Evolutionary conservation across 371 early-diverging fungal species (phyloP).

Genomic region (Rhizopus sp.): DNA sequence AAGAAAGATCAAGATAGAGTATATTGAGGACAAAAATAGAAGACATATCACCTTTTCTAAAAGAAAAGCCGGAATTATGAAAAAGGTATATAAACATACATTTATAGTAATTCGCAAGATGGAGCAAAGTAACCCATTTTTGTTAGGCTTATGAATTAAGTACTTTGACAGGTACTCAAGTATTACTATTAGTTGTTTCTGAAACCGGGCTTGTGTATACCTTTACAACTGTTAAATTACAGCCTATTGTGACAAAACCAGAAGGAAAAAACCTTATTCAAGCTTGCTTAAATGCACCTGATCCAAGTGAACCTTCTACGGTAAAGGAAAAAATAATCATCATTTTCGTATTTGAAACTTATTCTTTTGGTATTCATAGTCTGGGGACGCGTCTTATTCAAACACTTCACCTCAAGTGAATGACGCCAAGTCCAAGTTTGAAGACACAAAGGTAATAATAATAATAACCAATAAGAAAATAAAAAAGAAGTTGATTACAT

Average conservation of each 20-base stretch:
- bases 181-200: slow-evolving; percentile 93
- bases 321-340: slow-evolving; percentile 1
- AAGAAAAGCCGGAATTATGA: slow-evolving; percentile 99
- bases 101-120: slow-evolving; percentile 4
- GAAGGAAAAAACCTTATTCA: slow-evolving; percentile 96
- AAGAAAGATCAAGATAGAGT: slow-evolving; percentile 97
- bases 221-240: slow-evolving; percentile 96
- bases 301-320: slow-evolving; percentile 26
- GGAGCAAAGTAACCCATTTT: not conserved
- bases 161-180: slow-evolving; percentile 97
- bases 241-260: slow-evolving; percentile 92
- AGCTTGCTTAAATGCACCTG: slow-evolving; percentile 89
- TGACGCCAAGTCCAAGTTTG: slow-evolving; percentile 21
- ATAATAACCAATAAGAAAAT: no score
- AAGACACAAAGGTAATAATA: slow-evolving; percentile 23
- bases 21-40: slow-evolving; percentile 93
- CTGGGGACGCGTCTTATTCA: slow-evolving; percentile 32
- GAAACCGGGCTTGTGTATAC: slow-evolving; percentile 99
- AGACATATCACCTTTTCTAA: slow-evolving; percentile 98
- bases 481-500: not conserved
- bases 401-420: slow-evolving; percentile 18
- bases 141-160: slow-evolving; percentile 92
- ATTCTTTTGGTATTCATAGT: not conserved
- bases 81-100: slow-evolving; percentile 69
- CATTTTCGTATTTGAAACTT: not conserved